Conservation (phyloP, 2,329 filamentous ascomycete species). For the Leptographium galeiforme region DNA sequence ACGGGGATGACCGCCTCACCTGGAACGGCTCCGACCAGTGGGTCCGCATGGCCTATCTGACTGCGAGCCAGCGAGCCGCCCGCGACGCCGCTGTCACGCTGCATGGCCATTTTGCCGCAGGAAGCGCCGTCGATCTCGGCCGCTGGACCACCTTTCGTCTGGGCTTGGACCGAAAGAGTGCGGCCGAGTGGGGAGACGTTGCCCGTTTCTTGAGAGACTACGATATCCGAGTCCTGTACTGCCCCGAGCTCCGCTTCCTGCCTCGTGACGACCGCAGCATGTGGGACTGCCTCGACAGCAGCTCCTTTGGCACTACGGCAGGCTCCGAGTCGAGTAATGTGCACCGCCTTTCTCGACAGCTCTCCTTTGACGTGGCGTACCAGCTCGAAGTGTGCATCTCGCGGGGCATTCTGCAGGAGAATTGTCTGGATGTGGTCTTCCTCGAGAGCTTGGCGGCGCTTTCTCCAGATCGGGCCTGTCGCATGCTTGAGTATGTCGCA, state of each 20-base stretch:
- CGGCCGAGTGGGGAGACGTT: constrained; percentile 25
- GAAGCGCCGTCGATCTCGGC: constrained; percentile 35
- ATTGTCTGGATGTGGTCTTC: constrained; percentile 57
- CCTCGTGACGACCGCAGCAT: constrained; percentile 11
- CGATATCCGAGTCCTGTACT: constrained; percentile 38
- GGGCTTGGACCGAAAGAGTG: constrained; percentile 17
- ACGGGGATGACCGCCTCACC: constrained; percentile 15
- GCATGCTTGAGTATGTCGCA: constrained; percentile 61
- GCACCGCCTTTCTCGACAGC: constrained; percentile 12
- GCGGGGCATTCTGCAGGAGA: constrained; percentile 60
- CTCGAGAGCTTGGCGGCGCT: constrained; percentile 44
- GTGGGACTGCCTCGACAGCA: constrained; percentile 9
- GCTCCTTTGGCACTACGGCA: background rate
- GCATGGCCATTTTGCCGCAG: constrained; percentile 15
- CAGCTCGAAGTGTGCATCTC: constrained; percentile 93
- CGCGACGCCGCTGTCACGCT: constrained; percentile 25
- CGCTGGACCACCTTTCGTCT: constrained; percentile 44
- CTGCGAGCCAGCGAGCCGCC: constrained; percentile 19
- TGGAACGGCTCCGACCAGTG: constrained; percentile 33
- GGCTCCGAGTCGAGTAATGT: constrained; percentile 2
- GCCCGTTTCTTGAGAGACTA: constrained; percentile 51
- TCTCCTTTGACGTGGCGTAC: constrained; percentile 67
- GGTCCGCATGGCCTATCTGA: constrained; percentile 34
- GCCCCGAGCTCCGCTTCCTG: constrained; percentile 7
- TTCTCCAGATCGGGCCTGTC: constrained; percentile 37